A percentile compares a stretch with the other conserved stretches of the same genome.
phyloP scores from a whole-genome alignment of 2,329 filamentous ascomycete genomes.

The Claviceps purpurea region DNA sequence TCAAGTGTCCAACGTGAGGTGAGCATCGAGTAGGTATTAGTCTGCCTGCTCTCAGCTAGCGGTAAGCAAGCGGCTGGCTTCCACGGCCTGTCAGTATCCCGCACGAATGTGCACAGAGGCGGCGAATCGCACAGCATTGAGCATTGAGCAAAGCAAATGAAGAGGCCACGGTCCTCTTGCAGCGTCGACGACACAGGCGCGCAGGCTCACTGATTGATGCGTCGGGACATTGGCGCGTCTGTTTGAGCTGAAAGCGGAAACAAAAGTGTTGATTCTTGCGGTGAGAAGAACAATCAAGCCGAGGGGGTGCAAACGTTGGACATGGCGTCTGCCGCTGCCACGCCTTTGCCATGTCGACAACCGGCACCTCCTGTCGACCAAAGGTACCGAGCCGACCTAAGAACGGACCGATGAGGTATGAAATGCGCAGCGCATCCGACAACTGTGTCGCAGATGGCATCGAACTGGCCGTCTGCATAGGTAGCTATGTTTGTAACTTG shows the following conservation, averaged over 20 bases:
- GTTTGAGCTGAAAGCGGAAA: not conserved
- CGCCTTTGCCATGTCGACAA: not conserved
- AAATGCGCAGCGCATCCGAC: not conserved
- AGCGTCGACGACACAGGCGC: not conserved
- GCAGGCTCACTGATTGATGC: not conserved
- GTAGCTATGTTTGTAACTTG: no score
- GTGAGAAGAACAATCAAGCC: not conserved
- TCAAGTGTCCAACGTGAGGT: not conserved
- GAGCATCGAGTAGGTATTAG: no score
- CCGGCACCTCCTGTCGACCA: not conserved
- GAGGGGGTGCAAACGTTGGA: not conserved
- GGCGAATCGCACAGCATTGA: not conserved
- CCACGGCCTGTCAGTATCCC: no score
- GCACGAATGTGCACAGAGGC: not conserved
- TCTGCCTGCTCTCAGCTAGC: no score
- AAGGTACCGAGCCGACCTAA: not conserved
- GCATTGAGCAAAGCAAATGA: not conserved
- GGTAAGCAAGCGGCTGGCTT: no score
- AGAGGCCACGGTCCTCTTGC: not conserved
- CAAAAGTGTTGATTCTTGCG: slow-evolving; percentile 1
- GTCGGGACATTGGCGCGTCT: not conserved
- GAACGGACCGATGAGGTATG: not conserved
- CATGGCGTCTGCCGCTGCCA: not conserved
- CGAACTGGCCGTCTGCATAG: not conserved
- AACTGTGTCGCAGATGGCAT: not conserved